These are phyloP conservation scores for Plasmodium falciparum DNA, from an alignment of 169 alveolate genomes.

Conservation along the genomic window DNA sequence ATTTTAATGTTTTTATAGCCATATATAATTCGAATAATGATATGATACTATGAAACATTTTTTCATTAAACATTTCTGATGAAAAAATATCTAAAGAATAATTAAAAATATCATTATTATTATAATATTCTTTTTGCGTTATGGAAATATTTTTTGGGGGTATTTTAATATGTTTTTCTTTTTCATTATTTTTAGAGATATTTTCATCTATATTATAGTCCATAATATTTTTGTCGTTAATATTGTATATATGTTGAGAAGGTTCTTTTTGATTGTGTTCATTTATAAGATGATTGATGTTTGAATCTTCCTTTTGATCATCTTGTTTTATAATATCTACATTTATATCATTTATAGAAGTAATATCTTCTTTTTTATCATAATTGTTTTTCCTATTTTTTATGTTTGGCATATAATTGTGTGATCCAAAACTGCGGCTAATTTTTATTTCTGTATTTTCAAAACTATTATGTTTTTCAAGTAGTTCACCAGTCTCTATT, in stretches of 20 bases:
- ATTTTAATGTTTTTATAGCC: constrained; percentile 55
- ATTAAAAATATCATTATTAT: constrained; percentile 15
- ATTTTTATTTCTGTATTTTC: constrained; percentile 74
- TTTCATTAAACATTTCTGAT: constrained; percentile 73
- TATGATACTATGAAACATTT: constrained; percentile 35
- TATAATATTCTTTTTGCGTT: neutral
- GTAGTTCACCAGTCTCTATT: constrained; percentile 10
- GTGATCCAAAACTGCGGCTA: constrained; percentile 71
- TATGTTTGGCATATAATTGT: constrained; percentile 30
- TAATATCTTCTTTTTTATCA: neutral
- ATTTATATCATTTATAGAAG: constrained; percentile 19
- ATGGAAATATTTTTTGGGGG: constrained; percentile 13
- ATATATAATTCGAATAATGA: constrained; percentile 69
- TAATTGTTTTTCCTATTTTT: constrained; percentile 53
- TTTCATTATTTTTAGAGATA: constrained; percentile 6
- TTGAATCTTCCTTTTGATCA: constrained; percentile 21
- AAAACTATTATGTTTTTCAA: constrained; percentile 67
- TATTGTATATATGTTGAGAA: neutral
- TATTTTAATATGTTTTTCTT: constrained; percentile 13
- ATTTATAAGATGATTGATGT: constrained; percentile 12
- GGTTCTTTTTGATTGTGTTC: constrained; percentile 16
- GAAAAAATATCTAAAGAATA: constrained; percentile 61
- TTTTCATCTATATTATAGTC: constrained; percentile 20
- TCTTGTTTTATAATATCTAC: constrained; percentile 2
- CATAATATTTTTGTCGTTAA: constrained; percentile 1